Conservation (phyloP, 2,329 filamentous ascomycete species). For the Fonsecaea nubica region DNA sequence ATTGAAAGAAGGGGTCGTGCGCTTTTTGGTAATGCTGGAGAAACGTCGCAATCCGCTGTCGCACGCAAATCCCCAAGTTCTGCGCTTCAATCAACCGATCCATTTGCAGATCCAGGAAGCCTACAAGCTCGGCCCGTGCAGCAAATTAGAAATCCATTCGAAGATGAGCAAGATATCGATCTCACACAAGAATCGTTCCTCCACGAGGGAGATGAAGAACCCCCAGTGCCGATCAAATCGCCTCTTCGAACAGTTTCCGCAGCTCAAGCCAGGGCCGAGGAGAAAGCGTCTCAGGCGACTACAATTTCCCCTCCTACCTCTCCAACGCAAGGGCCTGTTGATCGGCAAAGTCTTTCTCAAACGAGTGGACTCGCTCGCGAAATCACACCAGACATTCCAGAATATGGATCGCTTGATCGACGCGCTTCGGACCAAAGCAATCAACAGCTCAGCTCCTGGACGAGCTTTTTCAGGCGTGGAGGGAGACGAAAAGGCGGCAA, state of each 20-base stretch:
- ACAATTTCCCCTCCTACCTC: slow-evolving; percentile 56
- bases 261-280: slow-evolving; percentile 16
- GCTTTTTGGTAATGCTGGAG: slow-evolving; percentile 22
- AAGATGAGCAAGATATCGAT: slow-evolving; percentile 40
- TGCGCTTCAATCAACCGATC: slow-evolving; percentile 11
- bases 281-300: slow-evolving; percentile 42
- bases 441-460: slow-evolving; percentile 62
- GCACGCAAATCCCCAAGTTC: slow-evolving; percentile 14
- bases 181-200: slow-evolving; percentile 34
- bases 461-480: slow-evolving; percentile 75
- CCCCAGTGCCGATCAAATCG: slow-evolving; percentile 34
- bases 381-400: slow-evolving; percentile 60
- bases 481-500: slow-evolving; percentile 62
- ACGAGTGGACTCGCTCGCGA: slow-evolving; percentile 57
- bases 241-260: slow-evolving; percentile 35
- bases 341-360: slow-evolving; percentile 61
- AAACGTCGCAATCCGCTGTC: slow-evolving; percentile 21
- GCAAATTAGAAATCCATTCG: slow-evolving; percentile 39
- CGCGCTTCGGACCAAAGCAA: slow-evolving; percentile 63
- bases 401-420: slow-evolving; percentile 59
- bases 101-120: slow-evolving; percentile 33
- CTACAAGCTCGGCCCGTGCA: slow-evolving; percentile 12
- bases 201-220: slow-evolving; percentile 22
- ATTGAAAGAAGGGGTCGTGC: slow-evolving; percentile 26
- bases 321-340: slow-evolving; percentile 54